A percentile compares a stretch with the other conserved stretches of the same genome.
These are phyloP conservation scores for Ceratopteris richardii DNA, from an alignment of 75 land plant genomes.

Conservation along the genomic window DNA sequence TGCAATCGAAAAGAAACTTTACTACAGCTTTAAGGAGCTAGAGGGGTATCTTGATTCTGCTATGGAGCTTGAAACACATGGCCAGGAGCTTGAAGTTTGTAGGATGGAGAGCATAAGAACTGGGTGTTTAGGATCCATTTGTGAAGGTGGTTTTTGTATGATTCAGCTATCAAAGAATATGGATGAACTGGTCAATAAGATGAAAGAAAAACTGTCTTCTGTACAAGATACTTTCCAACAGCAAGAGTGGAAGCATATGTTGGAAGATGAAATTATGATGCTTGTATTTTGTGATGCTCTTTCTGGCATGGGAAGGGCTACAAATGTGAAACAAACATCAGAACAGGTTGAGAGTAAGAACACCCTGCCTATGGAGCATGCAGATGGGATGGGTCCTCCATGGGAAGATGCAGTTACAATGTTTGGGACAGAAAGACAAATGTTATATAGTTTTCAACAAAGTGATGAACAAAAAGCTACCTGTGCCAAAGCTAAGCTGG, in stretches of 20 bases:
- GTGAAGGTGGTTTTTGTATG: background rate
- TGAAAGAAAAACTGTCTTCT: slow-evolving; percentile 1
- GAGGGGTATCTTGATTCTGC: background rate
- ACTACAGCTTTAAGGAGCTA: background rate
- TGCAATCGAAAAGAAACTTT: background rate
- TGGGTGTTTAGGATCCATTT: background rate
- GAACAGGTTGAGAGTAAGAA: background rate
- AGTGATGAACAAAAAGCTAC: background rate
- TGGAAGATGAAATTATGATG: background rate
- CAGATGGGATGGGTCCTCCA: background rate
- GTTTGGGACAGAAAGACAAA: background rate
- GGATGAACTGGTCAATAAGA: slow-evolving; percentile 2
- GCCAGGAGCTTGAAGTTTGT: too few relatives aligned
- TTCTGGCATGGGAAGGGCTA: background rate
- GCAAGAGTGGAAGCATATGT: slow-evolving; percentile 2
- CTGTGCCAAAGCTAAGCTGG: background rate
- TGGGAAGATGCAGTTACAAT: background rate
- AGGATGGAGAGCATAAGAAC: background rate
- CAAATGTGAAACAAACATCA: too few relatives aligned
- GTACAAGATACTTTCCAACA: background rate
- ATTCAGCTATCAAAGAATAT: background rate
- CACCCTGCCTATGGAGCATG: background rate
- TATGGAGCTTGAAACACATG: slow-evolving; percentile 2
- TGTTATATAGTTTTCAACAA: background rate
- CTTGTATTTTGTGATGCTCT: background rate